phyloP scores from a whole-genome alignment of 139 green algal genomes.

The Chlamydomonas eustigma region DNA sequence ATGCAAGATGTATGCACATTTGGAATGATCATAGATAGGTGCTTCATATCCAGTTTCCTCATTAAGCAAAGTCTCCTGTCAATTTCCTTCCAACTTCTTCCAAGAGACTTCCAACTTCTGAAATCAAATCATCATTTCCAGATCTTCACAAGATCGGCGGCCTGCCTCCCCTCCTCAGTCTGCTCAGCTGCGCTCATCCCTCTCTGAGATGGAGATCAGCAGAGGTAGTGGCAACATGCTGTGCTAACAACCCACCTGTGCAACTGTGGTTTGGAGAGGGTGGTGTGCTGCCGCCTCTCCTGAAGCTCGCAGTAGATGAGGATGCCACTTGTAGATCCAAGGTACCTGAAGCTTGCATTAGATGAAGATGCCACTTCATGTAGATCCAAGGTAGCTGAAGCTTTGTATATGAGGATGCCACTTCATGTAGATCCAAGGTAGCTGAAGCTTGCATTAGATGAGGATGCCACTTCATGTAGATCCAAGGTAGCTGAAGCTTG shows the following conservation, averaged over 20 bases:
- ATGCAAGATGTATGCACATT: no score
- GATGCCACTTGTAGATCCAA: background rate
- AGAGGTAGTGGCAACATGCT: slow-evolving; percentile 75
- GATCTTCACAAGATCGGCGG: slow-evolving; percentile 82
- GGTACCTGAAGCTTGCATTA: background rate
- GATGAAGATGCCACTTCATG: background rate
- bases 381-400: no score
- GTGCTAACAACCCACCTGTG: slow-evolving; percentile 75
- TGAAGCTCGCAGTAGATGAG: slow-evolving; percentile 33
- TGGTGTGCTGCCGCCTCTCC: slow-evolving; percentile 51
- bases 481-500: no score
- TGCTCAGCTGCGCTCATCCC: slow-evolving; percentile 52
- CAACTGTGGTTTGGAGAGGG: slow-evolving; percentile 72
- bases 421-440: background rate
- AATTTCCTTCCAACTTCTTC: no score
- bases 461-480: no score
- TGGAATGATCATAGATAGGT: no score
- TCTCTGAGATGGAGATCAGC: slow-evolving; percentile 64
- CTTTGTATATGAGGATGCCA: no score
- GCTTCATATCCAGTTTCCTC: no score
- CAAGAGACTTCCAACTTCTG: background rate
- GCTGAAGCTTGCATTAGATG: background rate
- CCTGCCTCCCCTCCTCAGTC: slow-evolving; percentile 61
- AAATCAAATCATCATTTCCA: no score
- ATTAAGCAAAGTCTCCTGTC: no score